phyloP scores from a whole-genome alignment of 2,329 filamentous ascomycete genomes.

The Hypoxylon sp. region DNA sequence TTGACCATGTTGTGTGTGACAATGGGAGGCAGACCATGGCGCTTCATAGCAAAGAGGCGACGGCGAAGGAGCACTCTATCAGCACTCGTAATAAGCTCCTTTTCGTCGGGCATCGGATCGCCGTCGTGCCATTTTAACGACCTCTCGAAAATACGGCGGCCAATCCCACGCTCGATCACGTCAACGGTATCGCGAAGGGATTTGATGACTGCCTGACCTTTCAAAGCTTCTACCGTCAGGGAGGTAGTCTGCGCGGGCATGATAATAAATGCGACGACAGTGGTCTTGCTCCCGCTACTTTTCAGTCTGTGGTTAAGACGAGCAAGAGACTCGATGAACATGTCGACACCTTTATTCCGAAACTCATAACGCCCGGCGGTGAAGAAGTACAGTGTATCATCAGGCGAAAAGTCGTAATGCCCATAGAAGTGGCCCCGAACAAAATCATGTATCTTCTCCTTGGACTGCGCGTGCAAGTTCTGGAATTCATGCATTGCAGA shows the following conservation, averaged over 20 bases:
- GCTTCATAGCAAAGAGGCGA: slow-evolving; percentile 96
- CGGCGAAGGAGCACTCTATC: slow-evolving; percentile 94
- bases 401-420: slow-evolving; percentile 95
- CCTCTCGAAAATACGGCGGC: slow-evolving; percentile 93
- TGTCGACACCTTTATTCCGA: slow-evolving; percentile 98
- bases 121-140: slow-evolving; percentile 97
- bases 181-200: slow-evolving; percentile 93
- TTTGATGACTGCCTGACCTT: slow-evolving; percentile 97
- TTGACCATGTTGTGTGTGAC: slow-evolving; percentile 99
- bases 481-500: slow-evolving; percentile 99
- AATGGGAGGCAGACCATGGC: slow-evolving; percentile 89
- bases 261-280: slow-evolving; percentile 97
- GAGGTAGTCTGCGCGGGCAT: slow-evolving; percentile 98
- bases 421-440: slow-evolving; percentile 98
- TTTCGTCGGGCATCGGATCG: slow-evolving; percentile 93
- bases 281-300: slow-evolving; percentile 85
- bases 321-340: slow-evolving; percentile 98
- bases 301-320: slow-evolving; percentile 96
- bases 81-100: slow-evolving; percentile 91
- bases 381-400: slow-evolving; percentile 98
- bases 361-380: slow-evolving; percentile 98
- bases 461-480: slow-evolving; percentile 95
- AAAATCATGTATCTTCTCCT: slow-evolving; percentile 98
- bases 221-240: slow-evolving; percentile 93
- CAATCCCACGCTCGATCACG: slow-evolving; percentile 92